Base-by-base conservation (phyloP, 2,329 filamentous ascomycete species). In the Microascus cirrosus region DNA sequence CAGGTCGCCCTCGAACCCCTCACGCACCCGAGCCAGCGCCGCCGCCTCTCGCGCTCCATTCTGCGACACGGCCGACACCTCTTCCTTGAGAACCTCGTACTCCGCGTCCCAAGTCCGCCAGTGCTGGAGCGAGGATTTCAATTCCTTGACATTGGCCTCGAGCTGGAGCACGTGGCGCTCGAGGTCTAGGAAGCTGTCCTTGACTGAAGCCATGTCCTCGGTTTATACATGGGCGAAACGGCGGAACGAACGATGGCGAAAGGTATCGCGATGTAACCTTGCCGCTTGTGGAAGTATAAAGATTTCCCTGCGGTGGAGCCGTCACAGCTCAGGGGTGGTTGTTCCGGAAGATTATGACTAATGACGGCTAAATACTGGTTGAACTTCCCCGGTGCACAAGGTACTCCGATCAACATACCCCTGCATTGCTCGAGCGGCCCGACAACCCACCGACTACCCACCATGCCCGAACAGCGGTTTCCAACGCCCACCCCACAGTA, bases 91-190 rank as follows among this genome's bases (percentile, higher is more conserved):
- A 25, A 86, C 83, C 68, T 96, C 90, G 70, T 97, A 97, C 69
- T 97, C 93, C 54, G 88, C 84, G 69, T 95, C 92, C 82, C 89
- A 95, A 58, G 85, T 86, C 62, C 89, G 87, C 93, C 93, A 99
- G 73, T 95, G 87, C 61, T 85, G 84, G 57, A 97, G 78, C 7
- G 88, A 85, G 65, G 87, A 83, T 58, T 83, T 83, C 22, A 97
- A 80, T 68, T 90, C 65, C 32, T 63, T 61, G 53, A 95, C 80
- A 62, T 86, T 90, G 42, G 84, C 80, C 70, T 96, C 89, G 8
- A 97, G 84, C 60, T 85, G 79, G 63, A 81, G 75, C 18, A 89
- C 82, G 66, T 93, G 89, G 61, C 81, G 81, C 70, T 95, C 90
- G 50, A 95, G 79, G 65, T 86, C 81, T 52, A 82, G 74, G 55